phyloP scores from a whole-genome alignment of 768 basidiomycete genomes.

The Psilocybe cyanescens region DNA sequence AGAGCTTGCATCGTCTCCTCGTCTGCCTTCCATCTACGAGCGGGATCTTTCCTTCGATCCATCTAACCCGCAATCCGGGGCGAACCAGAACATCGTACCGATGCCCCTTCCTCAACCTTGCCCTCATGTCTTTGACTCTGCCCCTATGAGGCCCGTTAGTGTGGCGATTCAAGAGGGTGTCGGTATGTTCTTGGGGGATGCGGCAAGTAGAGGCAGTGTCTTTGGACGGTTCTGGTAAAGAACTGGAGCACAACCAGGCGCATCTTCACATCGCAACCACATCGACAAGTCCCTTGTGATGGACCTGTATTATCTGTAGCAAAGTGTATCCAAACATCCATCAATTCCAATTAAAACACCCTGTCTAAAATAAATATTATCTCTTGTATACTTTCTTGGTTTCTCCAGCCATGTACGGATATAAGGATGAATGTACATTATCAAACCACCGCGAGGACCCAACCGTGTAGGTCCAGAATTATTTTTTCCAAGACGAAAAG shows the following conservation, averaged over 20 bases:
- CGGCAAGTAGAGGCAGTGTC: conserved; percentile 50
- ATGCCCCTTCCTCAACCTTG: conserved; percentile 71
- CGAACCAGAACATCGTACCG: conserved; percentile 46
- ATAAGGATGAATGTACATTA: neutral
- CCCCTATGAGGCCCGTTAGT: conserved; percentile 76
- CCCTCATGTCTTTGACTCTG: conserved; percentile 78
- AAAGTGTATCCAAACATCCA: neutral
- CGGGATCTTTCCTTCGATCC: conserved; percentile 52
- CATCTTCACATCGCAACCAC: neutral
- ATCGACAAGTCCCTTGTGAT: neutral
- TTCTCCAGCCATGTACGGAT: neutral
- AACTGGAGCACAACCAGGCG: too few relatives aligned
- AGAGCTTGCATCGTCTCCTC: conserved; percentile 50
- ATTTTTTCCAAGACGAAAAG: neutral
- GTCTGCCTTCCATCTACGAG: conserved; percentile 77
- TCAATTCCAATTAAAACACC: neutral
- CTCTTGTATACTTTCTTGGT: neutral
- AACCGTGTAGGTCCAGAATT: neutral
- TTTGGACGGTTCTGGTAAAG: conserved; percentile 65
- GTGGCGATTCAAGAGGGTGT: conserved; percentile 77
- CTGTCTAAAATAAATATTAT: neutral
- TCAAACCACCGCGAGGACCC: neutral
- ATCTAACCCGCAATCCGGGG: conserved; percentile 17
- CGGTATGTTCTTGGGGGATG: conserved; percentile 55
- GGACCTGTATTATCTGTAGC: neutral